phyloP scores from a whole-genome alignment of 1,284 basidiomycete species.

The Sanghuangporus weigelae region DNA sequence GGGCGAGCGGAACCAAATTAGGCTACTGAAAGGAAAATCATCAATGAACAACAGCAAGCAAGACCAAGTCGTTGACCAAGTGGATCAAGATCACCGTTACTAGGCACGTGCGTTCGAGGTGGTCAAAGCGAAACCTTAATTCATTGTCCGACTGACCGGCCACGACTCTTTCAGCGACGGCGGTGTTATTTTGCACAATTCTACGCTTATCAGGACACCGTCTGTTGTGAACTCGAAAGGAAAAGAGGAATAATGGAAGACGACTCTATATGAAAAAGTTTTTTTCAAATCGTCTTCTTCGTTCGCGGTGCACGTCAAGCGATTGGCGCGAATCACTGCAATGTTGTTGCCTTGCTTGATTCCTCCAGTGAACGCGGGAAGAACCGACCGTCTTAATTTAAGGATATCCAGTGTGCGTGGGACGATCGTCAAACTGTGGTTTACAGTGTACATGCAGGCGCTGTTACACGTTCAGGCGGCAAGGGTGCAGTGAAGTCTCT shows the following conservation, averaged over 20 bases:
- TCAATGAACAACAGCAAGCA: too few relatives aligned
- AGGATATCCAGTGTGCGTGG: background rate
- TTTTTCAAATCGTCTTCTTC: background rate
- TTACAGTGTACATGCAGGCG: background rate
- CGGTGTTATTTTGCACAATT: background rate
- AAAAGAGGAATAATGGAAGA: background rate
- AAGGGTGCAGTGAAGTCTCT: too few relatives aligned
- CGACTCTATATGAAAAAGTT: background rate
- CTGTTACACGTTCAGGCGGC: background rate
- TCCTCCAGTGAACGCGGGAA: background rate
- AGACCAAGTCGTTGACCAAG: too few relatives aligned
- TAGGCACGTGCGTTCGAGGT: too few relatives aligned
- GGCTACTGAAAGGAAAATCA: background rate
- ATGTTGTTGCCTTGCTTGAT: background rate
- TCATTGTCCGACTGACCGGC: too few relatives aligned
- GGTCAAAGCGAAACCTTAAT: too few relatives aligned
- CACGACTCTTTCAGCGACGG: background rate
- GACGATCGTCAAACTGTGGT: background rate
- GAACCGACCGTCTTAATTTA: background rate
- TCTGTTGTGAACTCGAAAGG: background rate
- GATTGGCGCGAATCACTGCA: background rate
- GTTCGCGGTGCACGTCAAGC: background rate
- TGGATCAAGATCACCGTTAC: too few relatives aligned
- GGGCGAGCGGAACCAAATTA: background rate
- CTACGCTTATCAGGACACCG: background rate